Conservation (phyloP, 1,284 basidiomycete genomes). For the Pascua sp. region DNA sequence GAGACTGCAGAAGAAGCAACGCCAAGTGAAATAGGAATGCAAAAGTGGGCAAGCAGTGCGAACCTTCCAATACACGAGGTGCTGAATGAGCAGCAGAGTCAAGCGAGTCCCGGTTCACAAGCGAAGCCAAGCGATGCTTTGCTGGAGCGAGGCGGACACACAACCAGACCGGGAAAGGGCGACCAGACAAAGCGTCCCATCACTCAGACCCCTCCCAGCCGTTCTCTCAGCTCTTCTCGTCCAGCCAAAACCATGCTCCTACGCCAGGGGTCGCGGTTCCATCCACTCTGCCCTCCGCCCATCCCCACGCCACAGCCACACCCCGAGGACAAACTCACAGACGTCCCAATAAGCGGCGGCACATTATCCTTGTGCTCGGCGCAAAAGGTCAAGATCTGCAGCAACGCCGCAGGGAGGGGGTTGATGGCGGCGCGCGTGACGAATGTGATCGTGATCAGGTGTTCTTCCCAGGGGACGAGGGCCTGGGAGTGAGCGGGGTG, state of each 20-base stretch:
- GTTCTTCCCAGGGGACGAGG: conserved; percentile 47
- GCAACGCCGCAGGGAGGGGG: conserved; percentile 28
- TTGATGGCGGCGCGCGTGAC: conserved; percentile 17
- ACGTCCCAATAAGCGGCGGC: conserved; percentile 28
- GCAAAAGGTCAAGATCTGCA: conserved; percentile 40
- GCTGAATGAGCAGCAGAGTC: no score
- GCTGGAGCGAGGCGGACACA: no score
- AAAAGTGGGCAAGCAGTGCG: no score
- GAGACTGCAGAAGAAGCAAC: neutral
- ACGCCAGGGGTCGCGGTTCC: no score
- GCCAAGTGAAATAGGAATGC: neutral
- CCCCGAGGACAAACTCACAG: conserved; percentile 19
- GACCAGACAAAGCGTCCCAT: no score
- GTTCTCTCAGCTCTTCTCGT: neutral
- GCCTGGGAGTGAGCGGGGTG: conserved; percentile 22
- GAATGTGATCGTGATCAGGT: conserved; percentile 35
- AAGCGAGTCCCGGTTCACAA: no score
- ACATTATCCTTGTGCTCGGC: conserved; percentile 35
- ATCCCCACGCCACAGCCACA: neutral
- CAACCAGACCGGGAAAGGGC: no score
- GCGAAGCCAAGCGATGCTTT: no score
- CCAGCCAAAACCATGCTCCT: neutral
- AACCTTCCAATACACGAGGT: no score
- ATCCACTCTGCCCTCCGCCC: no score
- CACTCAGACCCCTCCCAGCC: neutral